Evolutionary conservation across 2,329 filamentous ascomycete genomes (phyloP), one percentile per base, ranked within the genome.

Genomic region (Pseudodiploospora longispora): DNA sequence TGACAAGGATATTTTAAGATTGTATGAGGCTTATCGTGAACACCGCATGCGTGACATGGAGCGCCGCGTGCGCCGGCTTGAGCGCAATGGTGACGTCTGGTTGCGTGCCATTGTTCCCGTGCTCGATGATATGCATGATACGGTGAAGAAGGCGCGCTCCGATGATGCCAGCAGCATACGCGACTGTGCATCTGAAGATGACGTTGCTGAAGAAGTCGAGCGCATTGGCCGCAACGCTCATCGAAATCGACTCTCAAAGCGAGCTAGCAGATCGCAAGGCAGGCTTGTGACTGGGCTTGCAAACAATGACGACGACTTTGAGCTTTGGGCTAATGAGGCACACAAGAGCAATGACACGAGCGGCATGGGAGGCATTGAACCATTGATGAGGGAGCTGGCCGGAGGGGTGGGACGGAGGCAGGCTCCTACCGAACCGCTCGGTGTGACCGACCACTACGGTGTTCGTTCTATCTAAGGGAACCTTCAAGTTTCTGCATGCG

Each of bases 41-140:
- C 59, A 64, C 19, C 69, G 65, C 6, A 56, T 71, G 10, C 62
- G 61, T 27, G 73, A 76, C 34, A 68, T 75, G 57, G 71, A 74
- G 49, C 62, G 61, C 8, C 66, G 72, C 1, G 55, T 76, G 9
- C 63, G 65, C 6, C 60, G 62, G 10, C 61, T 76, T 2, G 72
- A 76, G 56, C 61, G 63, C 10, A 69, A 71, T 40, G 66, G 69
- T 35, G 70, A 75, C 34, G 56, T 68, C 3, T 69, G 69, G 65
- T 55, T 70, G 36, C 59, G 64, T 10, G 65, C 70, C 3, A 54
- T 76, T 28, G 58, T 68, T 2, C 67, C 70, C 4, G 59, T 75
- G 4, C 57, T 75, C 34, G 65, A 71, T 32, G 67, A 64, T 30
- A 59, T 75, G 30, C 67, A 68, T 51, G 57, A 61, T 27, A 60